Percentiles rank a stretch among this genome's conserved stretches.
These are phyloP conservation scores for Nephelium lappaceum DNA, from an alignment of 345 rosid genomes.

Conservation along the genomic window DNA sequence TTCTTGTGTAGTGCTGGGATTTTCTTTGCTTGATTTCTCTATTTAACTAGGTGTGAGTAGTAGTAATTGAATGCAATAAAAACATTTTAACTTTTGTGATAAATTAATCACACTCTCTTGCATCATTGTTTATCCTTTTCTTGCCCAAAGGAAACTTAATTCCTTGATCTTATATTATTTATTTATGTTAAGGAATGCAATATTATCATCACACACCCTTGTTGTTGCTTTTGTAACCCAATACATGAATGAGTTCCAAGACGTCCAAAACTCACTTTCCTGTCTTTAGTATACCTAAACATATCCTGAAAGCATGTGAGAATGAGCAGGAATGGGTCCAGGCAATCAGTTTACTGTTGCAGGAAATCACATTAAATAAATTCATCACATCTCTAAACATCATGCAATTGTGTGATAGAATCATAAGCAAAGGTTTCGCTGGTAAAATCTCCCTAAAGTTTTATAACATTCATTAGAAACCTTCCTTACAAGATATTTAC, in stretches of 20 bases:
- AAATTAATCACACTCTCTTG: neutral
- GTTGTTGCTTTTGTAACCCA: constrained; percentile 10
- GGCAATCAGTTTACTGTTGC: neutral
- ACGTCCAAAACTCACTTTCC: neutral
- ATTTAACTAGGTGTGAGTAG: neutral
- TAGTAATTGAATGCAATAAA: constrained; percentile 14
- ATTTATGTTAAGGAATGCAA: neutral
- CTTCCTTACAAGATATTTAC: neutral
- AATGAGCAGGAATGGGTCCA: constrained; percentile 8
- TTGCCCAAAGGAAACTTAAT: constrained; percentile 12
- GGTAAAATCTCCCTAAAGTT: neutral
- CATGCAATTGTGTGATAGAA: neutral
- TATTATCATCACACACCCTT: neutral
- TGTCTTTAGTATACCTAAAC: neutral
- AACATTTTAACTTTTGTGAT: neutral
- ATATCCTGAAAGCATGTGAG: constrained; percentile 18
- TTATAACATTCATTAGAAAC: neutral
- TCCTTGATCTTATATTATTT: constrained; percentile 18
- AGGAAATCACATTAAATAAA: constrained; percentile 3
- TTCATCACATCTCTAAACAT: neutral
- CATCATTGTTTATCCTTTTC: constrained; percentile 6
- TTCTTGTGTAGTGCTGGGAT: neutral
- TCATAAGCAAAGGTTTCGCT: neutral
- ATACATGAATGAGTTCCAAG: constrained; percentile 12
- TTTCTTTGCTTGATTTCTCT: neutral